Evolutionary conservation across 768 basidiomycete genomes (phyloP).

Genomic region (Russula earlei): DNA sequence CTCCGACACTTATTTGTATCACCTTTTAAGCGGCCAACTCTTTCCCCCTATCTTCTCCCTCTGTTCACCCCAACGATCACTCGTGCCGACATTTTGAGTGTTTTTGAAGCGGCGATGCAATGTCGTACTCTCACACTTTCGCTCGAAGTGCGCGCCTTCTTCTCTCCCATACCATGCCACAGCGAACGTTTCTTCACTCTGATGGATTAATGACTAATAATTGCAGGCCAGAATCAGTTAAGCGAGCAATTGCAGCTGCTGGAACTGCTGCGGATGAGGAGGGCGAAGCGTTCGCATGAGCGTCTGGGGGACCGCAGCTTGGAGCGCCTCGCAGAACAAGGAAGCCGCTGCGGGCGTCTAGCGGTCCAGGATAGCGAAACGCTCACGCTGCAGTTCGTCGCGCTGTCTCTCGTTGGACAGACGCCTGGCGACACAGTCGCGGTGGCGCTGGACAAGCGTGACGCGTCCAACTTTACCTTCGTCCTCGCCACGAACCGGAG

Average conservation of each 20-base stretch:
- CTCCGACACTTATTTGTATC: neutral
- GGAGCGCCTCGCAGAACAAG: neutral
- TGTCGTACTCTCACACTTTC: constrained; percentile 7
- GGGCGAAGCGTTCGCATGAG: neutral
- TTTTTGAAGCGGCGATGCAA: constrained; percentile 13
- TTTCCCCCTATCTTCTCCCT: constrained; percentile 6
- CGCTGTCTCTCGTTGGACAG: constrained; percentile 15
- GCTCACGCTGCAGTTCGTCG: constrained; percentile 13
- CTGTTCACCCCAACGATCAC: neutral
- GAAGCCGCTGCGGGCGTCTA: constrained; percentile 10
- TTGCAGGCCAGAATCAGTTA: constrained; percentile 14
- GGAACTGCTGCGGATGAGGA: constrained; percentile 3
- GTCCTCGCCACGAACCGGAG: constrained; percentile 13
- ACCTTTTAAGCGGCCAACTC: neutral
- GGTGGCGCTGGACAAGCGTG: constrained; percentile 15
- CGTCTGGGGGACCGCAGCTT: constrained; percentile 1
- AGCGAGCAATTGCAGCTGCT: constrained; percentile 13
- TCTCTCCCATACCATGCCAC: too few species aligned
- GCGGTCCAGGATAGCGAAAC: constrained; percentile 10
- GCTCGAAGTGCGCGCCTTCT: constrained; percentile 11
- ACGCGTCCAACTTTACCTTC: constrained; percentile 7
- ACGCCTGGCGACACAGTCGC: constrained; percentile 14
- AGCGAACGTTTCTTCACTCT: neutral
- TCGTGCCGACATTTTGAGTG: neutral
- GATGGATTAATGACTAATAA: neutral